Conservation (phyloP, 345 rosid species). For the Eutrema japonicum region DNA sequence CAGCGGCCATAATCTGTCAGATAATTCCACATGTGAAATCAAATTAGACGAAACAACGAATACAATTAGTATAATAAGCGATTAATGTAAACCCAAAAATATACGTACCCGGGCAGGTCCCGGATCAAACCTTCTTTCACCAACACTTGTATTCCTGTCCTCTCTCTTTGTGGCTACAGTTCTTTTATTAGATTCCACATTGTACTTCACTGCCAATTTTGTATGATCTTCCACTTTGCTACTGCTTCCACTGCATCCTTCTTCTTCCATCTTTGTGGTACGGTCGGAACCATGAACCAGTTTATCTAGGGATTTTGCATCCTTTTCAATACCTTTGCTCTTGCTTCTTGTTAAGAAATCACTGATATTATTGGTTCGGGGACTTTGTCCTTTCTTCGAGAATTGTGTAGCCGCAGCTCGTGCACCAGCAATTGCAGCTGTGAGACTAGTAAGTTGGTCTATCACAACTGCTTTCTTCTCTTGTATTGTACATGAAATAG, state of each 20-base stretch:
- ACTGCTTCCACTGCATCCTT: conserved; percentile 17
- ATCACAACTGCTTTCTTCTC: conserved; percentile 44
- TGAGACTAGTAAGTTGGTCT: conserved; percentile 58
- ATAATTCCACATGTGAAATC: neutral
- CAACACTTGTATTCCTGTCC: conserved; percentile 29
- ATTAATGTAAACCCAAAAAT: neutral
- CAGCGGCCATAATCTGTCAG: conserved; percentile 43
- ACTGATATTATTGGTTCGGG: conserved; percentile 22
- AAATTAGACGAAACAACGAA: conserved; percentile 20
- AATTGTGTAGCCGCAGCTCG: conserved; percentile 82
- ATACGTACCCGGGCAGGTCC: conserved; percentile 44
- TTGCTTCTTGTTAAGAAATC: conserved; percentile 35
- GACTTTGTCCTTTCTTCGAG: conserved; percentile 55
- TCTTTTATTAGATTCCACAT: conserved; percentile 12
- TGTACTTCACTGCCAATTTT: conserved; percentile 4
- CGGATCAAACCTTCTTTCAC: conserved; percentile 37
- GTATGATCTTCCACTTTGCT: conserved; percentile 25
- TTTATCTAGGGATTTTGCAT: conserved; percentile 29
- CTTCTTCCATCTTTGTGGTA: conserved; percentile 17
- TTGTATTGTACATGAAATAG: conserved; percentile 42
- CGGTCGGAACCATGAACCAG: conserved; percentile 33
- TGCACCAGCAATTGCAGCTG: conserved; percentile 85
- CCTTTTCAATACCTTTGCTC: conserved; percentile 37
- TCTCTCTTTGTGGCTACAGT: conserved; percentile 29
- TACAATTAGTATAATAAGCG: neutral